A percentile compares a stretch with the other conserved stretches of the same genome.
These are phyloP conservation scores for Eucalyptus cloeziana DNA, from an alignment of 345 rosid genomes.

Conservation along the genomic window DNA sequence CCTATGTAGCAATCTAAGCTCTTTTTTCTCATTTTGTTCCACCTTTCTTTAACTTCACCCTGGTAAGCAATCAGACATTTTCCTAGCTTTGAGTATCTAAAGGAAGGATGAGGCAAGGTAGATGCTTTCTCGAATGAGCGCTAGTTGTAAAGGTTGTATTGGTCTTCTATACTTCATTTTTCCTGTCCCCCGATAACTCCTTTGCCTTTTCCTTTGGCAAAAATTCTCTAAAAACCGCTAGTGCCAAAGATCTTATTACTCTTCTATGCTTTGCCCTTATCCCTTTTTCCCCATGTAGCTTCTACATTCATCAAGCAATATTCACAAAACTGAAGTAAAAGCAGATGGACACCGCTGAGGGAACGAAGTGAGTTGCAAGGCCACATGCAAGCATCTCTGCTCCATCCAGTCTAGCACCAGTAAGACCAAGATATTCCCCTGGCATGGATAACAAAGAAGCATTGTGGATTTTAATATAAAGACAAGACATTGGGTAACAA, in stretches of 20 bases:
- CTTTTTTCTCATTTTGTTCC: neutral
- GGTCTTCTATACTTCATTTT: neutral
- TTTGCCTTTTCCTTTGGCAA: neutral
- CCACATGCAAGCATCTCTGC: slow-evolving; percentile 85
- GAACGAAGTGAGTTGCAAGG: slow-evolving; percentile 81
- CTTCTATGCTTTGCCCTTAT: neutral
- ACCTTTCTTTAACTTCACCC: neutral
- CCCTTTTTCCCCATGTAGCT: neutral
- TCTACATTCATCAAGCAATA: neutral
- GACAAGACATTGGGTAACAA: neutral
- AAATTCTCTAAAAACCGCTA: neutral
- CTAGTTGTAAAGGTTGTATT: neutral
- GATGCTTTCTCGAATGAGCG: neutral
- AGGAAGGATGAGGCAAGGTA: neutral
- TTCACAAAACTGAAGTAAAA: neutral
- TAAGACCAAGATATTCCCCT: slow-evolving; percentile 80
- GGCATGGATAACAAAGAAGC: neutral
- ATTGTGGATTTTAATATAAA: neutral
- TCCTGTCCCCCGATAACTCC: neutral
- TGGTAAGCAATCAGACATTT: neutral
- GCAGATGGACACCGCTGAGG: slow-evolving; percentile 35
- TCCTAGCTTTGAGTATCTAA: neutral
- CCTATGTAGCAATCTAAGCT: neutral
- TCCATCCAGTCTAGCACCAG: slow-evolving; percentile 69
- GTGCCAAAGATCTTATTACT: neutral